A percentile compares a stretch with the other conserved stretches of the same genome.
These are phyloP conservation scores for Solanum megistacrolobum DNA, from an alignment of 257 asterid species.

Conservation along the genomic window DNA sequence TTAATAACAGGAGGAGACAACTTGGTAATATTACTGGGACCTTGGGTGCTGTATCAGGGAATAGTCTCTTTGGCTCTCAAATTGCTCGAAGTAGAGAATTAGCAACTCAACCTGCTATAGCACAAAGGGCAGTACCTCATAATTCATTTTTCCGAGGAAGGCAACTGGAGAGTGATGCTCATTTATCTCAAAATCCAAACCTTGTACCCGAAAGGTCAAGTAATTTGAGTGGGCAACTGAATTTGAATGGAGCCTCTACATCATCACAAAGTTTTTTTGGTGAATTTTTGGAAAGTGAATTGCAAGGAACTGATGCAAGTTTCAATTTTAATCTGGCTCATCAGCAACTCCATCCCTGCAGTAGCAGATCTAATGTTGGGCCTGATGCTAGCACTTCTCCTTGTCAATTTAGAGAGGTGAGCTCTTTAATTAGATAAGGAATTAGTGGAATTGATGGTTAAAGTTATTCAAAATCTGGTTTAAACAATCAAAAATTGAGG, in stretches of 20 bases:
- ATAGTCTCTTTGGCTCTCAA: constrained; percentile 30
- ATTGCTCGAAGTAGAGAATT: constrained; percentile 28
- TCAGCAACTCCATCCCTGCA: constrained; percentile 57
- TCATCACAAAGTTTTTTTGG: constrained; percentile 32
- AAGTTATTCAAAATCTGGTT: constrained; percentile 30
- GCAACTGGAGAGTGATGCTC: constrained; percentile 15
- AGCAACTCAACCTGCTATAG: constrained; percentile 20
- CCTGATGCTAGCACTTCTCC: constrained; percentile 34
- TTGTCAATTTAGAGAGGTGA: constrained; percentile 54
- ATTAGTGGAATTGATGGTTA: not conserved
- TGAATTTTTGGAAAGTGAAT: constrained; percentile 28
- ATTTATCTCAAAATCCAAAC: constrained; percentile 20
- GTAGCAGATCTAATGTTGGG: constrained; percentile 33
- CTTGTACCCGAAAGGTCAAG: constrained; percentile 22
- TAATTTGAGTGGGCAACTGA: constrained; percentile 28
- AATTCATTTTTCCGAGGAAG: constrained; percentile 27
- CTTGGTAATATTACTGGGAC: constrained; percentile 13
- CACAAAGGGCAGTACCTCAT: constrained; percentile 17
- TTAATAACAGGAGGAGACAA: constrained; percentile 42
- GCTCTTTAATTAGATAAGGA: constrained; percentile 28
- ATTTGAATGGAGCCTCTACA: constrained; percentile 50
- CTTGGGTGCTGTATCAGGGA: constrained; percentile 14
- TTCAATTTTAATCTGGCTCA: constrained; percentile 32
- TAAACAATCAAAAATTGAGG: constrained; percentile 27
- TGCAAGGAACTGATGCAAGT: constrained; percentile 26